These are phyloP conservation scores for Malus asiatica DNA, from an alignment of 306 rosid species.

Conservation along the genomic window DNA sequence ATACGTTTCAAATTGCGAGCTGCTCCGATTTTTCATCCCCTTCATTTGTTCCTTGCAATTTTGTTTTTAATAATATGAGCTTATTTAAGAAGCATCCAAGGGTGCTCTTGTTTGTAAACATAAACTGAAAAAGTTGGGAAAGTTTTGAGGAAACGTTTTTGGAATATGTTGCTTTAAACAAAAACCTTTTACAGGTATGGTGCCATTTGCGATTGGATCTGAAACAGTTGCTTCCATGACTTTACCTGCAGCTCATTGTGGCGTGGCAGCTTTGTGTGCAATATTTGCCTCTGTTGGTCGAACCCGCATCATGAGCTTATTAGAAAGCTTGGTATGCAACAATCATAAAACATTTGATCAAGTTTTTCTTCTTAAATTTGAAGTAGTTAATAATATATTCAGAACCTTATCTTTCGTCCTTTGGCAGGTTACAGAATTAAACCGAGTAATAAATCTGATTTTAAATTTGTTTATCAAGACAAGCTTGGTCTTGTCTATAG, in stretches of 20 bases:
- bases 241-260: constrained; percentile 65
- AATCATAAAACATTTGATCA: background rate
- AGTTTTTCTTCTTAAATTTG: background rate
- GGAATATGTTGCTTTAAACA: background rate
- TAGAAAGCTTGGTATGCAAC: constrained; percentile 63
- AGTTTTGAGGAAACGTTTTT: background rate
- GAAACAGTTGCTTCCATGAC: constrained; percentile 77
- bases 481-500: constrained; percentile 80
- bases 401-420: constrained; percentile 9
- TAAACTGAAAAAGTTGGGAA: background rate
- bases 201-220: constrained; percentile 74
- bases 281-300: constrained; percentile 69
- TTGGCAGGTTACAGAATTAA: background rate
- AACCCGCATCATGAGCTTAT: constrained; percentile 69
- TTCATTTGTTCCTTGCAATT: too few relatives aligned
- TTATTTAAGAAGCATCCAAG: too few relatives aligned
- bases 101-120: background rate
- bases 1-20: constrained; percentile 14
- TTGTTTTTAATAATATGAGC: too few relatives aligned
- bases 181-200: constrained; percentile 41
- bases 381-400: background rate
- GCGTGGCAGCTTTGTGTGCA: constrained; percentile 67
- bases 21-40: too few relatives aligned
- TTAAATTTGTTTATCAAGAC: constrained; percentile 34
- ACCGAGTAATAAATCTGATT: too few relatives aligned